Percentiles rank a stretch among this genome's conserved stretches.
These are phyloP conservation scores for Lactuca sativa DNA, from an alignment of 129 eudicot species.

Conservation along the genomic window DNA sequence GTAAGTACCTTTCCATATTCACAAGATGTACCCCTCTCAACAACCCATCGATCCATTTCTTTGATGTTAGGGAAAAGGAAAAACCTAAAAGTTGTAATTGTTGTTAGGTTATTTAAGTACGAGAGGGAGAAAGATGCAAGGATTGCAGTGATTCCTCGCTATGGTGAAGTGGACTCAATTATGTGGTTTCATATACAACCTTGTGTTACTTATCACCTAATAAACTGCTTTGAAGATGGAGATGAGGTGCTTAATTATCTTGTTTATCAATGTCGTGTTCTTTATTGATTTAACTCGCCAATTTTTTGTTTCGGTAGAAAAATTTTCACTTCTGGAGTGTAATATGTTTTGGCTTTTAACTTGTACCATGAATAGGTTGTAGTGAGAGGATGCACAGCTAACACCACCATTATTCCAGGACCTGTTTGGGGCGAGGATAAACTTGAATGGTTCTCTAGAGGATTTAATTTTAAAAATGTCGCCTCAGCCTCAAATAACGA, in stretches of 20 bases:
- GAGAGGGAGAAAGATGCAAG: conserved; percentile 31
- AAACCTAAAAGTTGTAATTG: conserved; percentile 6
- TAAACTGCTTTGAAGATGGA: conserved; percentile 33
- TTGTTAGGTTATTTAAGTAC: conserved; percentile 25
- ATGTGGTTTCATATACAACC: conserved; percentile 34
- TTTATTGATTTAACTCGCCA: not conserved
- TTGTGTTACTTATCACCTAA: conserved; percentile 24
- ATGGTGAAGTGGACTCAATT: conserved; percentile 30
- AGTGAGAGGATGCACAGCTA: conserved; percentile 32
- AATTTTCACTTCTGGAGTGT: not conserved
- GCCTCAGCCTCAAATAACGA: not conserved
- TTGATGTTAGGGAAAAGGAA: too few relatives aligned
- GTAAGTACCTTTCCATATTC: too few relatives aligned
- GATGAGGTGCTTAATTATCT: conserved; percentile 34
- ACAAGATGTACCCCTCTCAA: too few relatives aligned
- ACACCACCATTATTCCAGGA: conserved; percentile 25
- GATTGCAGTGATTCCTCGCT: conserved; percentile 39
- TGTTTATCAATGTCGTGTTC: not conserved
- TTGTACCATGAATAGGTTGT: conserved; percentile 23
- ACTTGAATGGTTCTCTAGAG: conserved; percentile 36
- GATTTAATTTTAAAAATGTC: conserved; percentile 3
- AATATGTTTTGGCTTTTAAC: not conserved
- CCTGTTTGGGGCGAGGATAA: conserved; percentile 34
- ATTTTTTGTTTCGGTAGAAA: not conserved
- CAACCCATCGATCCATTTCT: too few relatives aligned